Evolutionary conservation across 2,329 filamentous ascomycete genomes (phyloP).

Genomic region (Sporothrix humicola): DNA sequence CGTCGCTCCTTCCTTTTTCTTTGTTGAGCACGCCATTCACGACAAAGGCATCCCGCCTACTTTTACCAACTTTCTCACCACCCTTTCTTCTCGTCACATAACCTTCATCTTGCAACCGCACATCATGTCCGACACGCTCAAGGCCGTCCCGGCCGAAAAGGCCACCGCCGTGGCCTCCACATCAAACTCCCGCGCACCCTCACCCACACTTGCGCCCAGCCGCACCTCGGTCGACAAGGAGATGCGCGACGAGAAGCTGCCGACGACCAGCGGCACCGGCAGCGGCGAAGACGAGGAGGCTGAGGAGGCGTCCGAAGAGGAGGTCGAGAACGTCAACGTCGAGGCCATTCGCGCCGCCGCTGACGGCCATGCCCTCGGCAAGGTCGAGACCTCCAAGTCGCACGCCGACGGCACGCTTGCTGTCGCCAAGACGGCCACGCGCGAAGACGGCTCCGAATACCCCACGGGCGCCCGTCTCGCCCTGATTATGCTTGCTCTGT

Average conservation of each 20-base stretch:
- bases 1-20: not conserved
- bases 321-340: conserved; percentile 26
- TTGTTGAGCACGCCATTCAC: not conserved
- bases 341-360: conserved; percentile 27
- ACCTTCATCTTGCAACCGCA: not conserved
- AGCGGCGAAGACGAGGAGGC: conserved; percentile 15
- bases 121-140: conserved; percentile 19
- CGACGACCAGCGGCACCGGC: not conserved
- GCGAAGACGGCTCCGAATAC: conserved; percentile 50
- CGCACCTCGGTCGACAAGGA: conserved; percentile 30
- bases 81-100: not conserved
- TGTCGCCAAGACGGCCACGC: conserved; percentile 39
- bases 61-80: not conserved
- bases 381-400: conserved; percentile 31
- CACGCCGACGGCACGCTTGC: conserved; percentile 29
- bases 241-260: conserved; percentile 16
- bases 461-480: conserved; percentile 46
- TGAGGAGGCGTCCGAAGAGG: not conserved
- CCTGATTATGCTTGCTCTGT: conserved; percentile 52
- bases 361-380: conserved; percentile 13
- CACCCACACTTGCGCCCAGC: conserved; percentile 33
- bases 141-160: conserved; percentile 13
- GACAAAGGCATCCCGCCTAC: not conserved
- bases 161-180: conserved; percentile 1
- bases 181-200: conserved; percentile 28